Conservation (phyloP, 2,329 filamentous ascomycete species). For the Cladosporium sp. region DNA sequence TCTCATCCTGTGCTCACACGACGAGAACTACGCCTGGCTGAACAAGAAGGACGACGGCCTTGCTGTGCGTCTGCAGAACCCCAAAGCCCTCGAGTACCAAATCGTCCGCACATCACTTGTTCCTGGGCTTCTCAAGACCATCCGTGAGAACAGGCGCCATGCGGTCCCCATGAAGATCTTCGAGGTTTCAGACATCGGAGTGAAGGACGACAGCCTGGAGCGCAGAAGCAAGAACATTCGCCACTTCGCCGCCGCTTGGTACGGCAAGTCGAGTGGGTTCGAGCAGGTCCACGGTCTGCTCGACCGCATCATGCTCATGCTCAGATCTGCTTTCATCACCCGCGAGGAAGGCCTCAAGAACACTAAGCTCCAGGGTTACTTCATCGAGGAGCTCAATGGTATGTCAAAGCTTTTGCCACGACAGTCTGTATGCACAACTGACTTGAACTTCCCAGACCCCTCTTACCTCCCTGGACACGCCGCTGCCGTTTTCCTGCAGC, state of each 20-base stretch:
- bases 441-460: constrained; percentile 46
- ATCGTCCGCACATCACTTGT: constrained; percentile 82
- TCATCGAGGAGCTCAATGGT: constrained; percentile 87
- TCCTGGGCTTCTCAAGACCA: constrained; percentile 85
- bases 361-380: constrained; percentile 59
- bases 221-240: constrained; percentile 86
- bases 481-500: constrained; percentile 72
- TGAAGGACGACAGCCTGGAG: constrained; percentile 78
- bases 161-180: constrained; percentile 86
- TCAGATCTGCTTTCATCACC: constrained; percentile 73
- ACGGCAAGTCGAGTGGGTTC: constrained; percentile 89
- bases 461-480: constrained; percentile 91
- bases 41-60: constrained; percentile 82
- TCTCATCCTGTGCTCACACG: constrained; percentile 91
- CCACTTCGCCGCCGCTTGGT: constrained; percentile 93
- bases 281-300: constrained; percentile 91
- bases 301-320: constrained; percentile 87
- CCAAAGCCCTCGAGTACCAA: constrained; percentile 90
- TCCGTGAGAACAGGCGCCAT: constrained; percentile 88
- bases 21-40: constrained; percentile 95
- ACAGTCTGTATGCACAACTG: not conserved
- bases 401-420: constrained; percentile 23
- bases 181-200: constrained; percentile 82
- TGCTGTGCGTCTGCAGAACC: constrained; percentile 80
- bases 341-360: constrained; percentile 61